Evolutionary conservation across 148 eudicot genomes (phyloP).

Genomic region (Spergularia bocconei): DNA sequence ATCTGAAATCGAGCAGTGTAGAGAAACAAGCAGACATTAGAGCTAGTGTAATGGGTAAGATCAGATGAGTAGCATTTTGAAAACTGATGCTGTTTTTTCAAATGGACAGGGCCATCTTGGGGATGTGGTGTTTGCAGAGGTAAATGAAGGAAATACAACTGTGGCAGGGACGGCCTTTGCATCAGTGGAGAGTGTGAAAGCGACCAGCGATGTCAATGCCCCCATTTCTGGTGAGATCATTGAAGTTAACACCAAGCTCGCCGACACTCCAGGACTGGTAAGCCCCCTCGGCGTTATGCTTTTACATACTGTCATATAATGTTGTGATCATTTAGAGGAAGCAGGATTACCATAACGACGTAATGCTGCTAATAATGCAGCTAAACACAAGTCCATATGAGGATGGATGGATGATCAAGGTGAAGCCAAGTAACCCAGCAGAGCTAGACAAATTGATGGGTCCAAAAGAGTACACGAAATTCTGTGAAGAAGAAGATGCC

Average conservation of each 20-base stretch:
- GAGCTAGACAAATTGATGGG: slow-evolving; percentile 80
- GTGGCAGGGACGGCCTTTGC: slow-evolving; percentile 63
- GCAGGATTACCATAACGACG: background rate
- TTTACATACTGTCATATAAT: too few species aligned
- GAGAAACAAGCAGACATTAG: too few species aligned
- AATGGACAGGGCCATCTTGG: slow-evolving; percentile 73
- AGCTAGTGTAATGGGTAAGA: too few species aligned
- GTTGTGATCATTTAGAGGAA: too few species aligned
- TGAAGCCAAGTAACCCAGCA: slow-evolving; percentile 76
- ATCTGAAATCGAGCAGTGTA: too few species aligned
- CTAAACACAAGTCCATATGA: slow-evolving; percentile 86
- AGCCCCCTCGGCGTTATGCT: background rate
- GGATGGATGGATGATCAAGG: slow-evolving; percentile 98
- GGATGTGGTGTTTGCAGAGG: slow-evolving; percentile 91
- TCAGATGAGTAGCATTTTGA: too few species aligned
- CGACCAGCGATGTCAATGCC: slow-evolving; percentile 83
- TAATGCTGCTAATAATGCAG: slow-evolving; percentile 36
- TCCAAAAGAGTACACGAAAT: slow-evolving; percentile 59
- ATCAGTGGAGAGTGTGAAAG: slow-evolving; percentile 92
- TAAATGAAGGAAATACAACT: slow-evolving; percentile 56
- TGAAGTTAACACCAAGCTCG: slow-evolving; percentile 76
- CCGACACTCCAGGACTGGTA: slow-evolving; percentile 89
- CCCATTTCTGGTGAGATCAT: slow-evolving; percentile 88
- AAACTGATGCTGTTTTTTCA: too few species aligned
- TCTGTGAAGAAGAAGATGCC: slow-evolving; percentile 75